Conservation (phyloP, 108 stramenopile genomes). For the Skeletonema potamos region DNA sequence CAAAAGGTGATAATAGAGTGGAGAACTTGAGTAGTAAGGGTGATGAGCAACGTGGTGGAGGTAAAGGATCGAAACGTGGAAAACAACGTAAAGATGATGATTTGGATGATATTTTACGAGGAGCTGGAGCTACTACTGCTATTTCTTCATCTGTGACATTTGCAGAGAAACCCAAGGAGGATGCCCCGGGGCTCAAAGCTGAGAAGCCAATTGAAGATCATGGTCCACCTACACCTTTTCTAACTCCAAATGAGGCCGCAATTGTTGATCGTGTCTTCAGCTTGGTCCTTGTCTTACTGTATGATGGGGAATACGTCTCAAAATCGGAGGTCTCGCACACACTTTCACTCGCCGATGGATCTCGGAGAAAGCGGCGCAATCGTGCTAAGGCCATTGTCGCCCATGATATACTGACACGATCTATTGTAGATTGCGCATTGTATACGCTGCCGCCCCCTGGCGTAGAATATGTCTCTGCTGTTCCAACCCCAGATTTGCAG, state of each 20-base stretch:
- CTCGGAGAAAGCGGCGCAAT: conserved; percentile 22
- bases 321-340: conserved; percentile 38
- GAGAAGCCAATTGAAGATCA: conserved; percentile 35
- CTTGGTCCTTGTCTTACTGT: conserved; percentile 56
- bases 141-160: neutral
- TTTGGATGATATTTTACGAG: conserved; percentile 66
- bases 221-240: conserved; percentile 33
- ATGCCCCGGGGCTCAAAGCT: conserved; percentile 30
- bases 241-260: conserved; percentile 39
- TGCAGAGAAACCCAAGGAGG: conserved; percentile 9
- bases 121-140: conserved; percentile 13
- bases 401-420: conserved; percentile 43
- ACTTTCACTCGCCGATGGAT: conserved; percentile 40
- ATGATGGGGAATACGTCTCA: conserved; percentile 45
- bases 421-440: conserved; percentile 72
- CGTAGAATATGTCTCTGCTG: conserved; percentile 50
- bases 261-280: conserved; percentile 51
- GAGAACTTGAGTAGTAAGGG: neutral
- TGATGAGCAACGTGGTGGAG: conserved; percentile 1
- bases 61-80: conserved; percentile 27
- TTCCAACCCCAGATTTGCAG: conserved; percentile 62
- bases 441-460: conserved; percentile 53
- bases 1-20: neutral
- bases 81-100: conserved; percentile 60
- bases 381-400: conserved; percentile 52